Conservation (phyloP, 2,329 filamentous ascomycete genomes). For the Hypoxylon rubiginosum region DNA sequence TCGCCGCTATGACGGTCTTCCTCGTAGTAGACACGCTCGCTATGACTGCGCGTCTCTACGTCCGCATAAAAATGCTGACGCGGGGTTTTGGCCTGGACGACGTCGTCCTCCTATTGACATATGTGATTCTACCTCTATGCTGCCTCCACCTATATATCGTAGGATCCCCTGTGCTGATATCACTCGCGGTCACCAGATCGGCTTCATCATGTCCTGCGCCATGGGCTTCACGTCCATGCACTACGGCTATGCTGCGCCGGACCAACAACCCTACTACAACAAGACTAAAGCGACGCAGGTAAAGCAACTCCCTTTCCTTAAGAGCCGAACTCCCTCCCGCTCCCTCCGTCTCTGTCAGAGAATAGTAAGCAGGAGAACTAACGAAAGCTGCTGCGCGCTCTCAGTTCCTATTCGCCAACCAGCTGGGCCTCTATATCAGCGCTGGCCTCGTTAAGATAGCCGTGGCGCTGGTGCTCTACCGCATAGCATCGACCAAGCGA, state of each 20-base stretch:
- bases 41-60: constrained; percentile 48
- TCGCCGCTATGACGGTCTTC: constrained; percentile 48
- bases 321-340: neutral
- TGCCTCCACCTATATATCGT: neutral
- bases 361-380: constrained; percentile 18
- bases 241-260: constrained; percentile 50
- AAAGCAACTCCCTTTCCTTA: constrained; percentile 1
- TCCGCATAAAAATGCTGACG: constrained; percentile 48
- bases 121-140: constrained; percentile 37
- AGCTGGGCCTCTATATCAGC: constrained; percentile 50
- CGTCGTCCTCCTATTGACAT: constrained; percentile 47
- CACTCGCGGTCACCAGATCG: constrained; percentile 35
- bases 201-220: constrained; percentile 47
- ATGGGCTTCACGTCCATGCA: constrained; percentile 50
- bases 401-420: constrained; percentile 51
- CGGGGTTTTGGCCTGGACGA: constrained; percentile 52
- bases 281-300: constrained; percentile 35
- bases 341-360: neutral
- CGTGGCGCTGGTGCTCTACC: constrained; percentile 53
- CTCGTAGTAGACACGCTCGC: constrained; percentile 45
- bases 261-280: constrained; percentile 46
- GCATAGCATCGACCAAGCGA: constrained; percentile 45
- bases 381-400: constrained; percentile 1
- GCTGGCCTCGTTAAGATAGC: constrained; percentile 53
- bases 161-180: constrained; percentile 33